These are phyloP conservation scores for Suillus weaverae DNA, from an alignment of 768 basidiomycete species.

Conservation along the genomic window DNA sequence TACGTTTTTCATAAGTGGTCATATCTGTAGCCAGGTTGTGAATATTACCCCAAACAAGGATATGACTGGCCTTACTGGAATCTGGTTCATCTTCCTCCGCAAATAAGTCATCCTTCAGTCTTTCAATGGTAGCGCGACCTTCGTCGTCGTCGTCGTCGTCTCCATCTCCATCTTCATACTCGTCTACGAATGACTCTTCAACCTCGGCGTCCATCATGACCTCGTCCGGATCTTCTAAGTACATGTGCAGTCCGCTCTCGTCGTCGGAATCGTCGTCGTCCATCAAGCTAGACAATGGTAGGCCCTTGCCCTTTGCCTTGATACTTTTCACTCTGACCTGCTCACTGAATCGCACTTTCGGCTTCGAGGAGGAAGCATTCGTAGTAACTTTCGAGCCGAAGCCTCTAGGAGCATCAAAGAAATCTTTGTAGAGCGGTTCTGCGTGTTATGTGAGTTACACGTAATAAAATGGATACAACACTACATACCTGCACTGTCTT, in stretches of 20 bases:
- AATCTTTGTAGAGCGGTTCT: conserved; percentile 76
- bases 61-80: neutral
- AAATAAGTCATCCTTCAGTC: conserved; percentile 78
- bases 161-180: conserved; percentile 26
- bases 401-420: conserved; percentile 67
- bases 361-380: conserved; percentile 8
- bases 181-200: conserved; percentile 23
- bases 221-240: conserved; percentile 37
- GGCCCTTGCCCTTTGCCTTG: conserved; percentile 65
- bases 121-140: conserved; percentile 54
- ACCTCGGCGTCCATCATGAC: conserved; percentile 31
- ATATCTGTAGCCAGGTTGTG: conserved; percentile 42
- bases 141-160: conserved; percentile 29
- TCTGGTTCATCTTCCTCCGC: conserved; percentile 54
- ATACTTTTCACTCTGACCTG: conserved; percentile 82
- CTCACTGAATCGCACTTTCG: conserved; percentile 76
- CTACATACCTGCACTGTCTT: conserved; percentile 42
- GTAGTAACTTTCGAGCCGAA: conserved; percentile 19
- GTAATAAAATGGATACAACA: neutral
- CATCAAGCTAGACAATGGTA: conserved; percentile 46
- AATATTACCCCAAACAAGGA: neutral
- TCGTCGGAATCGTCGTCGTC: conserved; percentile 35
- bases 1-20: conserved; percentile 79
- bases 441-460: conserved; percentile 9
- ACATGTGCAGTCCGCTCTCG: conserved; percentile 38